Evolutionary conservation across 352 stramenopile genomes (phyloP).

Genomic region (Pythium utonaiense): DNA sequence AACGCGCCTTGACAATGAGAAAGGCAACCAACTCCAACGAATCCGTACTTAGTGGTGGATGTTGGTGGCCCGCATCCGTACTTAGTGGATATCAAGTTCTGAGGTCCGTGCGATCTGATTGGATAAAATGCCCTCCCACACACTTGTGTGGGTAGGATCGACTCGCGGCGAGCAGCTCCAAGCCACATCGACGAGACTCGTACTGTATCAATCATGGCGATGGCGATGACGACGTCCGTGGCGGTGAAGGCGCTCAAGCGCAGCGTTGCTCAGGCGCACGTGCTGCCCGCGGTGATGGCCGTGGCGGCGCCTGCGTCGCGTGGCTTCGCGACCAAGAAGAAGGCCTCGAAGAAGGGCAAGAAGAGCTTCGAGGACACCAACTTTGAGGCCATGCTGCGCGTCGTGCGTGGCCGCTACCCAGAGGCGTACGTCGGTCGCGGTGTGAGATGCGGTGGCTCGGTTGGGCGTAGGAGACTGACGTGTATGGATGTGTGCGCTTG

Average conservation of each 20-base stretch:
- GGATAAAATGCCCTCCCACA: conserved; percentile 8
- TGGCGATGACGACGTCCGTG: conserved; percentile 17
- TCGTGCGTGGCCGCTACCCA: conserved; percentile 73
- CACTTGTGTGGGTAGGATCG: conserved; percentile 26
- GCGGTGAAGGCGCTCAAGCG: conserved; percentile 14
- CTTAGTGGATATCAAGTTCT: conserved; percentile 12
- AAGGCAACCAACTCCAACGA: not conserved
- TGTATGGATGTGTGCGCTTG: too few species aligned
- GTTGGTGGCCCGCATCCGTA: conserved; percentile 2
- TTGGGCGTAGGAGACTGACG: not conserved
- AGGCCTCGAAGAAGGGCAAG: conserved; percentile 51
- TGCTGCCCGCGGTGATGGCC: conserved; percentile 12
- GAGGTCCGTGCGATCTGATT: conserved; percentile 8
- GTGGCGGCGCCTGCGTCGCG: conserved; percentile 17
- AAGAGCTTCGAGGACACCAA: conserved; percentile 57
- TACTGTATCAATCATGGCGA: conserved; percentile 16
- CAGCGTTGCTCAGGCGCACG: conserved; percentile 23
- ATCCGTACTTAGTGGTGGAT: conserved; percentile 1
- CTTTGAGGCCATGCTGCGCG: conserved; percentile 84
- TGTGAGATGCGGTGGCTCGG: too few species aligned
- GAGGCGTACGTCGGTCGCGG: conserved; percentile 42
- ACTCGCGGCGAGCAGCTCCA: conserved; percentile 18
- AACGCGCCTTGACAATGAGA: too few species aligned
- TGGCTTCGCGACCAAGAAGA: conserved; percentile 51
- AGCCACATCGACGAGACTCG: not conserved